Base-by-base conservation (phyloP, 225 moss, liverwort and hornwort genomes). In the Sphagnum contortum region DNA sequence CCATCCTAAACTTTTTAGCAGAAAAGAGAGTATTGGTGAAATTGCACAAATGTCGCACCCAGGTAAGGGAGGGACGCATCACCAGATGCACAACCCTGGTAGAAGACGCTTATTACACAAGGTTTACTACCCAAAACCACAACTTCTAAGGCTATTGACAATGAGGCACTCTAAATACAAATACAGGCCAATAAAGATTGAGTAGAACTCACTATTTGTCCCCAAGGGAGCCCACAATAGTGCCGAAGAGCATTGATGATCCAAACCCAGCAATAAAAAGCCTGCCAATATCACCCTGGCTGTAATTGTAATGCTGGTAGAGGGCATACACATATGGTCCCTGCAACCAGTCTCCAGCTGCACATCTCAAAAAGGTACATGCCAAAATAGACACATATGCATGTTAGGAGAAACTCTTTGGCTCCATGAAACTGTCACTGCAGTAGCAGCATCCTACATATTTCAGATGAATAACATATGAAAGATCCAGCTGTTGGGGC, bases 341-440 rank as follows among this genome's bases (percentile, higher is more conserved):
- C 81, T 98, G 96, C 73, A 98, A 81, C 96, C 96, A 98, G 58
- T 98, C 96, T 68, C 96, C 96, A 56, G 96, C 96, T 98, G 80
- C 71, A 65, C 66, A 72, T 61, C 48, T 3, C 48, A 9, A 5
- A 9, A 66, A 29, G 29, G 29, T 29, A 29, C 29, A 29, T 29
- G 14, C 70, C 46, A 47, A 9, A 51, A 62, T 11, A 12, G 13
- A 62, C 6, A 29, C 9, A 50, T 5, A 57, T 8, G 51, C 48
- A 9, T 56, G 45, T 10, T 58, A 49, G 58, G 48, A 3, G 14
- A 2, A 5, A 48, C 45, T 29, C 5, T 12, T 29, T 50, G 5
- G 3, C 56, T 13, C 9, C 14, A 53, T 29, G 55, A 56, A 44
- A 57, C 47, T 63, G 11, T 9, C 8, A 47, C 12, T 4, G 12